Evolutionary conservation across 139 green algal species (phyloP).

Genomic region (Asterochloris erici): DNA sequence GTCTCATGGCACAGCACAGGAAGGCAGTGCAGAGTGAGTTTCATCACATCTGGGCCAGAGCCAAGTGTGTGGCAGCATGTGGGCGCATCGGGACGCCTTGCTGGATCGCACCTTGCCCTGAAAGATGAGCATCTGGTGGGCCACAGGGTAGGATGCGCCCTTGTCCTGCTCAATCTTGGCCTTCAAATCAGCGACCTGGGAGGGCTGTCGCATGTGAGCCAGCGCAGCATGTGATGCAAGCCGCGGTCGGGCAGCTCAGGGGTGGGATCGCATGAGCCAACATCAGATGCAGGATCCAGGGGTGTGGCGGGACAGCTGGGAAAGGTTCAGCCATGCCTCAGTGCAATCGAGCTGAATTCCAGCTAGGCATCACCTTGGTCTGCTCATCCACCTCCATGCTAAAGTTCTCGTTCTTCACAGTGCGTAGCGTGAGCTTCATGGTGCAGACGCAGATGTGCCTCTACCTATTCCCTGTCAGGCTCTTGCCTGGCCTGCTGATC

Average conservation of each 20-base stretch:
- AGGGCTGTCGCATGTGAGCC: background rate
- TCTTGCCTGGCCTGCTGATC: too few species aligned
- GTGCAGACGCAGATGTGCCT: too few species aligned
- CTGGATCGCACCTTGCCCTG: slow-evolving; percentile 69
- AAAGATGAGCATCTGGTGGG: slow-evolving; percentile 66
- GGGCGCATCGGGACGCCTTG: background rate
- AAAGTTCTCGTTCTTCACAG: slow-evolving; percentile 75
- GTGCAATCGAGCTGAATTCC: too few species aligned
- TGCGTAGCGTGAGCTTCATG: slow-evolving; percentile 87
- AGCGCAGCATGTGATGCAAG: background rate
- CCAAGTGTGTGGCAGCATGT: background rate
- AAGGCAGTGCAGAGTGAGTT: background rate
- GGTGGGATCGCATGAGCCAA: too few species aligned
- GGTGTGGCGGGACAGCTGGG: background rate
- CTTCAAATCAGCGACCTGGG: slow-evolving; percentile 68
- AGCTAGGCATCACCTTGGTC: slow-evolving; percentile 40
- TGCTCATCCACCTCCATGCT: slow-evolving; percentile 60
- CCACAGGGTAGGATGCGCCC: slow-evolving; percentile 49
- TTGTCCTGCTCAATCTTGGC: slow-evolving; percentile 49
- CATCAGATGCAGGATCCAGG: too few species aligned
- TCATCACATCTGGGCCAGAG: background rate
- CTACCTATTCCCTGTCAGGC: too few species aligned
- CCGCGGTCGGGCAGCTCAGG: too few species aligned
- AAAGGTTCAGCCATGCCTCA: background rate
- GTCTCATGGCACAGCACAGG: too few species aligned